phyloP scores from a whole-genome alignment of 352 stramenopile genomes.

The Pseudoperonospora humuli region DNA sequence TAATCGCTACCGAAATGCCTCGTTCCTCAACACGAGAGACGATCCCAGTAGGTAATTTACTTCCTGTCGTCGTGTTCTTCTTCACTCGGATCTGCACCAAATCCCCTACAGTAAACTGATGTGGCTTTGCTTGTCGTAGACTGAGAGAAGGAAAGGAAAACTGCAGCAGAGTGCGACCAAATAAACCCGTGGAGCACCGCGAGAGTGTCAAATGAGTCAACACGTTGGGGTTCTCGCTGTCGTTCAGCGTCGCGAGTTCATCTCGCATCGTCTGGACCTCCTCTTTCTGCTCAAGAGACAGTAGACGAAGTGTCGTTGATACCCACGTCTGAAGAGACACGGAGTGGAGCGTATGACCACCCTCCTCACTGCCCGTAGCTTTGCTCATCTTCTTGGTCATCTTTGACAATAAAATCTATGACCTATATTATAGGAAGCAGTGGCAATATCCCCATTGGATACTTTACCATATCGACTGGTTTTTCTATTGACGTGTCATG shows the following conservation, averaged over 20 bases:
- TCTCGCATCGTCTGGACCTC: conserved; percentile 47
- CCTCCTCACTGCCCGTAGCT: too few species aligned
- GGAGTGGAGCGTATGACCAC: conserved; percentile 4
- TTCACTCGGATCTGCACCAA: conserved; percentile 69
- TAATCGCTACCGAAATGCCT: conserved; percentile 48
- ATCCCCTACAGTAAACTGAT: conserved; percentile 81
- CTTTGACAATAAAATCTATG: too few species aligned
- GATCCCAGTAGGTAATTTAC: conserved; percentile 43
- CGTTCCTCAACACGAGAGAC: conserved; percentile 55
- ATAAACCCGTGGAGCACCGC: conserved; percentile 46
- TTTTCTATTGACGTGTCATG: too few species aligned
- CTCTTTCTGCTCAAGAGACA: conserved; percentile 56
- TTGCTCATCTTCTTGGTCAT: conserved; percentile 18
- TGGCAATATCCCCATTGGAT: too few species aligned
- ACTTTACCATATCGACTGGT: too few species aligned
- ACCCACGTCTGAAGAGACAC: conserved; percentile 55
- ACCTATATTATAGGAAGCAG: too few species aligned
- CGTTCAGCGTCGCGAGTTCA: conserved; percentile 44
- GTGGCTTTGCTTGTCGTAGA: conserved; percentile 45
- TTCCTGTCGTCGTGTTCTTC: conserved; percentile 1
- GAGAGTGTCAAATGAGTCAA: conserved; percentile 39
- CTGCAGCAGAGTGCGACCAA: conserved; percentile 54
- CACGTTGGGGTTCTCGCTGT: conserved; percentile 63
- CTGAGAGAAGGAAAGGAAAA: conserved; percentile 39
- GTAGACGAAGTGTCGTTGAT: conserved; percentile 30